These are phyloP conservation scores for Podila horticola DNA, from an alignment of 192 early-diverging fungal genomes.

Conservation along the genomic window DNA sequence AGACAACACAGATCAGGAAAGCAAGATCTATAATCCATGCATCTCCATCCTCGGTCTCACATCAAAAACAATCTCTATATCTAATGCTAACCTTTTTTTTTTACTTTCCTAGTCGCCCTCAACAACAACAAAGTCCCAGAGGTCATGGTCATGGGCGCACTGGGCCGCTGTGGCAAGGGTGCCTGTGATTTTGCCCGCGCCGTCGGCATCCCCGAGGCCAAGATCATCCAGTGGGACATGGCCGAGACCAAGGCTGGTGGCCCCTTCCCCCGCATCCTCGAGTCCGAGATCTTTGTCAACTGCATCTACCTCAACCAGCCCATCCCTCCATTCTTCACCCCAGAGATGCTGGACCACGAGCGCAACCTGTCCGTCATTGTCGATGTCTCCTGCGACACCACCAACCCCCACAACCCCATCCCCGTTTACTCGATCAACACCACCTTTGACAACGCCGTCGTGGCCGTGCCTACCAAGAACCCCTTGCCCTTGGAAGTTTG, in stretches of 20 bases:
- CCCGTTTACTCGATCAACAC: constrained; percentile 93
- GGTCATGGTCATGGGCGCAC: constrained; percentile 98
- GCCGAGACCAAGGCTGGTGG: constrained; percentile 92
- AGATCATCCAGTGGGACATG: constrained; percentile 97
- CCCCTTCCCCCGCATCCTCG: constrained; percentile 91
- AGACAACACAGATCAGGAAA: too few relatives aligned
- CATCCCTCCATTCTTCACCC: constrained; percentile 96
- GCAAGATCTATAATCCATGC: background rate
- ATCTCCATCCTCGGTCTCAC: background rate
- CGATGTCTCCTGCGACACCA: constrained; percentile 97
- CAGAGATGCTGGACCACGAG: constrained; percentile 74
- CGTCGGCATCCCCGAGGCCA: constrained; percentile 82
- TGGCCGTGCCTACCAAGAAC: constrained; percentile 71
- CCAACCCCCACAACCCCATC: constrained; percentile 98
- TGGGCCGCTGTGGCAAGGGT: constrained; percentile 94
- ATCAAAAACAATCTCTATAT: background rate
- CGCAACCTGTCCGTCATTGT: constrained; percentile 86
- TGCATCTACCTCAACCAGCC: constrained; percentile 95
- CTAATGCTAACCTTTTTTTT: background rate
- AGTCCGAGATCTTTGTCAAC: constrained; percentile 96
- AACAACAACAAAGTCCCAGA: constrained; percentile 75
- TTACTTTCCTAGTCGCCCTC: constrained; percentile 35
- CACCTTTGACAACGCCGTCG: constrained; percentile 93
- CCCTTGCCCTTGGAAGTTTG: constrained; percentile 84
- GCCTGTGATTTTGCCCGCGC: constrained; percentile 85